phyloP scores from a whole-genome alignment of 208 protist genomes.

The Crithidia acanthocephali region DNA sequence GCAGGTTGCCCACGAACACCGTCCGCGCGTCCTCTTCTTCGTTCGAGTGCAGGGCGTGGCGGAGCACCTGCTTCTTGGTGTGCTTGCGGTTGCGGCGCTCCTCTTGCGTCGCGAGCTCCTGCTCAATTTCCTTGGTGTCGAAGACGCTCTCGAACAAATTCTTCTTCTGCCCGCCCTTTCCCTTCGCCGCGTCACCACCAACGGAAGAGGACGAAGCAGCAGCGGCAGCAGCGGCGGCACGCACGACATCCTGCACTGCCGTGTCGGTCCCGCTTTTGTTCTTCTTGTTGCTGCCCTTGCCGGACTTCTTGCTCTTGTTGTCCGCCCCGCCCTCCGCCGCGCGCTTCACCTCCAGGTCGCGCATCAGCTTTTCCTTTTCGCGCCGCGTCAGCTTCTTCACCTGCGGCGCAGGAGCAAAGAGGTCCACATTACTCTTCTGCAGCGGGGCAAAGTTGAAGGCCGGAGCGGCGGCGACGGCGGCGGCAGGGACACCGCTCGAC shows the following conservation, averaged over 20 bases:
- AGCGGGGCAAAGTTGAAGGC: slow-evolving; percentile 68
- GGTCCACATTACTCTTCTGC: slow-evolving; percentile 71
- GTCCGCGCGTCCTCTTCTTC: slow-evolving; percentile 88
- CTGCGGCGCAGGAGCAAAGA: slow-evolving; percentile 84
- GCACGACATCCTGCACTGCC: slow-evolving; percentile 24
- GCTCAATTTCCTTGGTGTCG: slow-evolving; percentile 41
- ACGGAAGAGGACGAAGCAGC: slow-evolving; percentile 9
- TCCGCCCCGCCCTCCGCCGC: slow-evolving; percentile 3
- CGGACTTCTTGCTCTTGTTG: slow-evolving; percentile 2
- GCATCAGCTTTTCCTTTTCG: slow-evolving; percentile 65
- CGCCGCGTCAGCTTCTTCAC: slow-evolving; percentile 84
- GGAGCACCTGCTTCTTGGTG: slow-evolving; percentile 63
- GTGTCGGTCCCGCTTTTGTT: slow-evolving; percentile 11
- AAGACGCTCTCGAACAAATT: slow-evolving; percentile 60
- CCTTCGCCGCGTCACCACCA: not conserved
- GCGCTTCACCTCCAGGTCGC: slow-evolving; percentile 41
- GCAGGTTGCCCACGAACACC: slow-evolving; percentile 91
- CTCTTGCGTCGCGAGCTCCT: slow-evolving; percentile 34
- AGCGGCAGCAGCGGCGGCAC: slow-evolving; percentile 4
- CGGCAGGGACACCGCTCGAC: not conserved
- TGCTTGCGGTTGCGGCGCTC: slow-evolving; percentile 39
- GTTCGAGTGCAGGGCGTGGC: slow-evolving; percentile 81
- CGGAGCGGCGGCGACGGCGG: not conserved
- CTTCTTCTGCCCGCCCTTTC: not conserved
- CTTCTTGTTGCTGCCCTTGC: slow-evolving; percentile 17